A percentile compares a stretch with the other conserved stretches of the same genome.
Evolutionary conservation across 768 basidiomycete genomes (phyloP).

Genomic region (Russula sp.): DNA sequence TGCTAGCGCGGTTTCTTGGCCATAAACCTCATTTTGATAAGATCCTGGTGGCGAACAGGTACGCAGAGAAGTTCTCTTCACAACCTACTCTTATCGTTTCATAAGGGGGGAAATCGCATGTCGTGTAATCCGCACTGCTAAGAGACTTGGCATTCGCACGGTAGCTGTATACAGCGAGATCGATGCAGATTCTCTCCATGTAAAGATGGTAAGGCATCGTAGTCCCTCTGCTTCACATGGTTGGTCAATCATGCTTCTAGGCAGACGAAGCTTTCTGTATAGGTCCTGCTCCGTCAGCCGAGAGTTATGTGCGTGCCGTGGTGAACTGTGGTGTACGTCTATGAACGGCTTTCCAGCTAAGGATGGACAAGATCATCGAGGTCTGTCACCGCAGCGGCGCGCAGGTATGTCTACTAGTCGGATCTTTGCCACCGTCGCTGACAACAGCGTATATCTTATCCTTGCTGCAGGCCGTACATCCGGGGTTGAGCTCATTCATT

Average conservation of each 20-base stretch:
- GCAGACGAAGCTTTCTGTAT: conserved; percentile 62
- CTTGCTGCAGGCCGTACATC: conserved; percentile 71
- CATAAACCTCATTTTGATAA: conserved; percentile 72
- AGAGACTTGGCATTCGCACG: conserved; percentile 81
- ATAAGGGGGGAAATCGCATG: conserved; percentile 95
- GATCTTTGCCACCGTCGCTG: not conserved
- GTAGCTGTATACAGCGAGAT: conserved; percentile 91
- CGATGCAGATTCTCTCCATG: conserved; percentile 77
- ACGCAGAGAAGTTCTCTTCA: conserved; percentile 12
- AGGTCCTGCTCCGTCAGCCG: conserved; percentile 81
- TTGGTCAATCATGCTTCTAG: conserved; percentile 28
- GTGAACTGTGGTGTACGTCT: not conserved
- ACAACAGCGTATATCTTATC: not conserved
- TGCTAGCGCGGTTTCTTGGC: not conserved
- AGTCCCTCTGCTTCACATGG: not conserved
- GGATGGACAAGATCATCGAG: conserved; percentile 84
- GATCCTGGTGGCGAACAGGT: conserved; percentile 90
- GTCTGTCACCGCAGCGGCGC: conserved; percentile 78
- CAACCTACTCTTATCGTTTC: not conserved
- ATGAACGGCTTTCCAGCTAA: conserved; percentile 43
- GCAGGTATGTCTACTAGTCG: conserved; percentile 46
- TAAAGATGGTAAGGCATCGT: conserved; percentile 52
- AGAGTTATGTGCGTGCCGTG: conserved; percentile 73
- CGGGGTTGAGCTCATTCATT: conserved; percentile 49
- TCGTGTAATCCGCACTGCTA: conserved; percentile 86